A percentile compares a stretch with the other conserved stretches of the same genome.
Conservation (phyloP, 2,329 filamentous ascomycete genomes). For the Verticillium longisporum region DNA sequence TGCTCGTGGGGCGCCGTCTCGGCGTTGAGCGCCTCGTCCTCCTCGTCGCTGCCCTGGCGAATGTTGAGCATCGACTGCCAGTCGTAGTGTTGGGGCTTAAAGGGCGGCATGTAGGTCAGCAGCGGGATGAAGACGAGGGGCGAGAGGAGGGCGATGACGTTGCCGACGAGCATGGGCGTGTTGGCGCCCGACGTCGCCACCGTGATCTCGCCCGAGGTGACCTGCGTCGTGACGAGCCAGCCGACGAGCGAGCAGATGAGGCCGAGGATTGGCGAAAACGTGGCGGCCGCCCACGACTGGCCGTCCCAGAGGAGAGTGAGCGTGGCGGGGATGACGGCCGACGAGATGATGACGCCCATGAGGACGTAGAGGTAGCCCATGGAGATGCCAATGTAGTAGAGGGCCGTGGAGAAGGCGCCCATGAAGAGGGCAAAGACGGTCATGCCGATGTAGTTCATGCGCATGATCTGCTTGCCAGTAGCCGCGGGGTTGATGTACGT, state of each 20-base stretch:
- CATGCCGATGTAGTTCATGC: slow-evolving; percentile 62
- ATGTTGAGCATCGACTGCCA: slow-evolving; percentile 72
- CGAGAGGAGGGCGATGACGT: slow-evolving; percentile 68
- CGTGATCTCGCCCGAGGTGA: slow-evolving; percentile 55
- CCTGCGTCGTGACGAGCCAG: slow-evolving; percentile 72
- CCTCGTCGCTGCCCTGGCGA: slow-evolving; percentile 64
- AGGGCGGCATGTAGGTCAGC: slow-evolving; percentile 47
- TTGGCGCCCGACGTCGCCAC: slow-evolving; percentile 69
- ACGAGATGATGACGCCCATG: slow-evolving; percentile 78
- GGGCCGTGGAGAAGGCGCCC: slow-evolving; percentile 64
- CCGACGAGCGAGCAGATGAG: slow-evolving; percentile 62
- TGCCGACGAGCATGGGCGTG: slow-evolving; percentile 73
- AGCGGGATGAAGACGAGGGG: slow-evolving; percentile 64
- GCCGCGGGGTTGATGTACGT: slow-evolving; percentile 71
- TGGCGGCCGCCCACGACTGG: slow-evolving; percentile 53
- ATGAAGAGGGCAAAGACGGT: slow-evolving; percentile 64
- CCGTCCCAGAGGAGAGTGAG: slow-evolving; percentile 68
- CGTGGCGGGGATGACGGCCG: slow-evolving; percentile 68
- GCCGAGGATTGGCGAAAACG: slow-evolving; percentile 61
- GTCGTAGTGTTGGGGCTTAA: slow-evolving; percentile 59
- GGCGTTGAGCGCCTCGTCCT: slow-evolving; percentile 58
- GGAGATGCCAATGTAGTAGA: slow-evolving; percentile 60
- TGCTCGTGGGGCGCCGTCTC: slow-evolving; percentile 45
- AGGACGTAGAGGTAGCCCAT: slow-evolving; percentile 79
- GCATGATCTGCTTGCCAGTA: slow-evolving; percentile 64